These are phyloP conservation scores for Mycena latifolia DNA, from an alignment of 768 basidiomycete species.

Conservation along the genomic window DNA sequence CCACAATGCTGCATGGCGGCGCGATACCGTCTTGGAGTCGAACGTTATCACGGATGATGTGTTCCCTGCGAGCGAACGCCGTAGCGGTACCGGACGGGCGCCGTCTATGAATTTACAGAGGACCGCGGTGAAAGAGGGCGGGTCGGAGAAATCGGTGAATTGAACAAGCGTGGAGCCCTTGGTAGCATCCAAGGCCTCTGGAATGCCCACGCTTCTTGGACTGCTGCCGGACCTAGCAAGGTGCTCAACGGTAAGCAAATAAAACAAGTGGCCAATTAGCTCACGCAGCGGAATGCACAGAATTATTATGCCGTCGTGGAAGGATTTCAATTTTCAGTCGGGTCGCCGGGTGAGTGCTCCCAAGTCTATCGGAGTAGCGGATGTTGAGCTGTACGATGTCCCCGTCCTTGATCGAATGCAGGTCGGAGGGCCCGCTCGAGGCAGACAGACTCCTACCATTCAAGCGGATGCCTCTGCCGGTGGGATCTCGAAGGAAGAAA, in stretches of 20 bases:
- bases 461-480: background rate
- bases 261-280: background rate
- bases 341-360: background rate
- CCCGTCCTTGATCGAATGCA: conserved; percentile 1
- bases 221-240: background rate
- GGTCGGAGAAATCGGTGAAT: no score
- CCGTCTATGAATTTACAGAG: conserved; percentile 3
- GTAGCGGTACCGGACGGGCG: conserved; percentile 3
- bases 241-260: background rate
- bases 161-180: no score
- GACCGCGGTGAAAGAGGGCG: no score
- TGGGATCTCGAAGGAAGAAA: conserved; percentile 5
- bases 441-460: background rate
- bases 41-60: conserved; percentile 4
- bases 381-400: conserved; percentile 3
- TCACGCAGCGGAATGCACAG: background rate
- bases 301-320: background rate
- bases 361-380: conserved; percentile 9
- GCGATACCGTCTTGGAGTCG: conserved; percentile 3
- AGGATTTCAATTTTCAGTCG: background rate
- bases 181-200: no score
- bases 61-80: background rate
- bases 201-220: background rate
- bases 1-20: conserved; percentile 12
- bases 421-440: background rate